phyloP scores from a whole-genome alignment of 2,329 filamentous ascomycete species.

The Teratosphaeria pseudoeucalypti region DNA sequence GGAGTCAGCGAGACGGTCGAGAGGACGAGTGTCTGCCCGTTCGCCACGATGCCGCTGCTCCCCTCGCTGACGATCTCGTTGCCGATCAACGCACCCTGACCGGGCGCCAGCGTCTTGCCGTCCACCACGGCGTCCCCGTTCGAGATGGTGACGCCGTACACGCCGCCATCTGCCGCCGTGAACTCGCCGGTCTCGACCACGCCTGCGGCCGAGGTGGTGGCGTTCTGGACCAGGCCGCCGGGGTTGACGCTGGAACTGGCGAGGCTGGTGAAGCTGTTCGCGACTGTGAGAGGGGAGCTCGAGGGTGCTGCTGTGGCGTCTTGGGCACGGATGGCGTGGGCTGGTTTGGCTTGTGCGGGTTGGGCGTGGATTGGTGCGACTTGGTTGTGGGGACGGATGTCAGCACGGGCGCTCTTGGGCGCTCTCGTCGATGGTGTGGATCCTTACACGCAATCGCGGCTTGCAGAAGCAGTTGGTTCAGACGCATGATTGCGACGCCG shows the following conservation, averaged over 20 bases:
- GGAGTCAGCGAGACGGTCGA: background rate
- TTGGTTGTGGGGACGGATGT: background rate
- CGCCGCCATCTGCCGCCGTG: conserved; percentile 8
- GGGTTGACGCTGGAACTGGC: background rate
- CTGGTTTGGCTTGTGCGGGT: background rate
- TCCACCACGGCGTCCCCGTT: conserved; percentile 8
- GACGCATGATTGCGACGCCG: background rate
- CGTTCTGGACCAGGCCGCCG: background rate
- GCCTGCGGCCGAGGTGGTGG: background rate
- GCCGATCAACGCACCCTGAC: conserved; percentile 4
- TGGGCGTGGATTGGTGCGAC: background rate
- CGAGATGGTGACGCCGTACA: conserved; percentile 9
- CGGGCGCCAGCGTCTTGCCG: conserved; percentile 9
- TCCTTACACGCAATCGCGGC: background rate
- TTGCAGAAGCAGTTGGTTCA: background rate
- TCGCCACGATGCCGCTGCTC: conserved; percentile 4
- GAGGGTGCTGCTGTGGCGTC: background rate
- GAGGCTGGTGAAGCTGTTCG: background rate
- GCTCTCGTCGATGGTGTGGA: background rate
- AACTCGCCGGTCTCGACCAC: conserved; percentile 6
- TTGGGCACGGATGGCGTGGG: background rate
- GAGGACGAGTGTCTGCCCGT: conserved; percentile 1
- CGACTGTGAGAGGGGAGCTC: background rate
- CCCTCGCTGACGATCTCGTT: conserved; percentile 4
- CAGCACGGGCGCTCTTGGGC: background rate